Conservation (phyloP, 148 eudicot genomes). For the Rheum nobile region DNA sequence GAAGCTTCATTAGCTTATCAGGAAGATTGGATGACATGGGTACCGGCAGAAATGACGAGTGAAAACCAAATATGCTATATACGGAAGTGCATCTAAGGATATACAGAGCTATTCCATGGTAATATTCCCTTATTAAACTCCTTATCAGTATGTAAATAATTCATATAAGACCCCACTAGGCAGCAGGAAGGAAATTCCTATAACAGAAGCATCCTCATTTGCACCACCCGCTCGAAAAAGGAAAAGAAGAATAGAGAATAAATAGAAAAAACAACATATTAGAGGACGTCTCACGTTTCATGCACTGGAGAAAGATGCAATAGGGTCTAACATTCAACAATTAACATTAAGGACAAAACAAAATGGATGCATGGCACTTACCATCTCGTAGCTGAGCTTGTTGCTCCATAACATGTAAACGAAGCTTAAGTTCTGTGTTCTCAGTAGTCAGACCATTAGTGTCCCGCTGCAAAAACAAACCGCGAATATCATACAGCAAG, state of each 20-base stretch:
- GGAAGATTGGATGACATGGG: background rate
- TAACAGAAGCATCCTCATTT: background rate
- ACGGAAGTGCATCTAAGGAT: background rate
- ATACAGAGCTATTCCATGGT: background rate
- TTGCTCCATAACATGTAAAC: slow-evolving; percentile 25
- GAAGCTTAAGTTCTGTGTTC: slow-evolving; percentile 23
- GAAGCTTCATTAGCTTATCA: background rate
- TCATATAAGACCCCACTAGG: background rate
- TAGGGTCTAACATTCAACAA: background rate
- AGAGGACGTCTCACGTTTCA: too few relatives aligned
- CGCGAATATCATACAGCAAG: background rate
- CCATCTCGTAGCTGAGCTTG: slow-evolving; percentile 43
- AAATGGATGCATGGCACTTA: slow-evolving; percentile 3
- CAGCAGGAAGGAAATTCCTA: background rate
- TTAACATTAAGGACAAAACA: background rate
- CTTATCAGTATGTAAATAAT: background rate
- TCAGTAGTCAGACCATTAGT: slow-evolving; percentile 19
- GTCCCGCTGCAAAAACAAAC: slow-evolving; percentile 14
- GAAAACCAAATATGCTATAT: background rate
- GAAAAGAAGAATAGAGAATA: background rate
- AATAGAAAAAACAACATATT: background rate
- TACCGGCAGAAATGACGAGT: background rate
- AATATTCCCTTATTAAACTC: background rate
- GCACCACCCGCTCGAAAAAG: background rate
- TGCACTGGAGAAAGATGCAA: background rate